phyloP scores from a whole-genome alignment of 768 basidiomycete genomes.

The Leccinum truebloodii region DNA sequence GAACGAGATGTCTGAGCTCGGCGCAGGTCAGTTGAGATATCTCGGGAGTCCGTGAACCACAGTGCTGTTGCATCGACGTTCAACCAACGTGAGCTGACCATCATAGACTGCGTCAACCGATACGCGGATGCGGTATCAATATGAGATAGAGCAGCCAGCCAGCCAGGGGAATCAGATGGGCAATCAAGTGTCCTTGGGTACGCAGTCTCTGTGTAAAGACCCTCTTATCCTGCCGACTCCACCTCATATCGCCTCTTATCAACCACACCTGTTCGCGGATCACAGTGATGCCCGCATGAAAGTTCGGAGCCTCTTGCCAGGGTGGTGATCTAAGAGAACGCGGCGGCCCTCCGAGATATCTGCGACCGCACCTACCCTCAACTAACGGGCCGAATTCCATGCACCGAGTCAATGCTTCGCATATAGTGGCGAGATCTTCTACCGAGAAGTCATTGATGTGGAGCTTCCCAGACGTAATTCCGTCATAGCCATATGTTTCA shows the following conservation, averaged over 20 bases:
- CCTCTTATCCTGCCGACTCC: slow-evolving; percentile 8
- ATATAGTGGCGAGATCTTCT: neutral
- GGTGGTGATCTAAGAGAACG: neutral
- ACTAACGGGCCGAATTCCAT: neutral
- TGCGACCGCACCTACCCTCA: neutral
- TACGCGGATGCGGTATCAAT: neutral
- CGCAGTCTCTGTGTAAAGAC: neutral
- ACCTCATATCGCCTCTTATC: neutral
- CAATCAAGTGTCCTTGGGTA: neutral
- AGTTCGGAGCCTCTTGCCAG: neutral
- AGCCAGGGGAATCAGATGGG: slow-evolving; percentile 2
- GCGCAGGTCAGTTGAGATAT: neutral
- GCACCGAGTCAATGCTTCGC: neutral
- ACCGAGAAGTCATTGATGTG: slow-evolving; percentile 3
- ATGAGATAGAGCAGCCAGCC: neutral
- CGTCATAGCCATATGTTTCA: slow-evolving; percentile 3
- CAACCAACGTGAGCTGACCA: neutral
- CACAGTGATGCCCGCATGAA: neutral
- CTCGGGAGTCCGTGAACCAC: neutral
- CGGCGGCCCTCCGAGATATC: neutral
- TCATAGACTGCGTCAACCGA: neutral
- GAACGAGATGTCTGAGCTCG: neutral
- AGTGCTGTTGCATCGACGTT: neutral
- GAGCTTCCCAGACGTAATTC: slow-evolving; percentile 2
- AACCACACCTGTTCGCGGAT: neutral